These are phyloP conservation scores for Reutealis trisperma DNA, from an alignment of 345 rosid species.

Conservation along the genomic window DNA sequence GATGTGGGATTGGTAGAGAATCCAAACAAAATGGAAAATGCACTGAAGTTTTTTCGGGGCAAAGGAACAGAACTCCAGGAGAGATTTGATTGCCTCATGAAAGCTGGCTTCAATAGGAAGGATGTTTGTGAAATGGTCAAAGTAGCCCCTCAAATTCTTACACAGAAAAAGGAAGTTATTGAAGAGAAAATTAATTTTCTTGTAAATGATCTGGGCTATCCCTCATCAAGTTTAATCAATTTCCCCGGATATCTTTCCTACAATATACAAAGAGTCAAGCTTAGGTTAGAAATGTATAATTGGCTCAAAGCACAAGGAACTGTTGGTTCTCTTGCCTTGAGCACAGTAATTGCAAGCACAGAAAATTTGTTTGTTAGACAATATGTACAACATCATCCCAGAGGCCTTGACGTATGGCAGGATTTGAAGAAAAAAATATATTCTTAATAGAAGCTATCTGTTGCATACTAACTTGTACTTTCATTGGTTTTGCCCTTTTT, in stretches of 20 bases:
- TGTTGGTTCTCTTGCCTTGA: constrained; percentile 38
- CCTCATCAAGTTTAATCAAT: constrained; percentile 42
- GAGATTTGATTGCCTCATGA: constrained; percentile 70
- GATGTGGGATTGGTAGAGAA: constrained; percentile 56
- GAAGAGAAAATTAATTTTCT: constrained; percentile 55
- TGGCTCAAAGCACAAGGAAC: constrained; percentile 64
- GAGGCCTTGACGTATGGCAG: constrained; percentile 65
- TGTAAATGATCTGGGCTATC: constrained; percentile 53
- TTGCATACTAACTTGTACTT: background rate
- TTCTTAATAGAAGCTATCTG: constrained; percentile 1
- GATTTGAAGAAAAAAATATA: constrained; percentile 47
- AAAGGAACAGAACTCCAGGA: constrained; percentile 63
- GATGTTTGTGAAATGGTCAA: constrained; percentile 55
- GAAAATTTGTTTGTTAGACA: constrained; percentile 37
- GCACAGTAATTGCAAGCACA: constrained; percentile 53
- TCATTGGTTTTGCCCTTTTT: background rate
- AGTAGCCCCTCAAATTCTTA: constrained; percentile 64
- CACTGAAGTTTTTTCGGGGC: constrained; percentile 59
- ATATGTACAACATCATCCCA: constrained; percentile 53
- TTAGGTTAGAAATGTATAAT: constrained; percentile 60
- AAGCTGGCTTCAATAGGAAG: constrained; percentile 56
- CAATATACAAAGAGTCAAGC: constrained; percentile 47
- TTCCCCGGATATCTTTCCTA: constrained; percentile 62
- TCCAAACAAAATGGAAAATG: constrained; percentile 40
- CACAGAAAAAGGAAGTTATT: constrained; percentile 48